Evolutionary conservation across 2,329 filamentous ascomycete species (phyloP), one percentile per base, ranked within the genome.

Genomic region (Fusarium tjaetaba): DNA sequence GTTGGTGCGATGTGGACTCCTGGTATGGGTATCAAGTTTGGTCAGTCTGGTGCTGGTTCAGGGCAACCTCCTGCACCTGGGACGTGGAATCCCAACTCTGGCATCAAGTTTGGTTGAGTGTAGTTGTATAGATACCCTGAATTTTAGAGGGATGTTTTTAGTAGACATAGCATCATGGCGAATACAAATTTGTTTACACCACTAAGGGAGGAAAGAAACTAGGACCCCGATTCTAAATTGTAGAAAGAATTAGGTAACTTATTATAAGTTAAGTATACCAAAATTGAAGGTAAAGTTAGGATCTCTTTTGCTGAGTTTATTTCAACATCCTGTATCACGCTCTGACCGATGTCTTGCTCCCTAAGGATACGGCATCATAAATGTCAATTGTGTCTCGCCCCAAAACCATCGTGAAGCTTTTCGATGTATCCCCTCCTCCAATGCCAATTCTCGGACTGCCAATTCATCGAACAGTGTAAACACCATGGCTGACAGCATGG

Each of bases 21-120:
- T 1, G 91, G 92, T 5, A 91, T 94, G 86, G 93, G 92, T 0
- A 96, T 97, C 77, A 91, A 91, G 65, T 97, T 97, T 81, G 89
- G 89, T 2, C 87, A 84, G 22, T 71, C 61, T n/a, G 61, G 76
- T 24, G 45, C 76, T 43, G 45, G 76, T 43, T 78, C 76, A 36
- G 79, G 75, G 24, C 75, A 77, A 62, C 71, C 71, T 65, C 73
- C 72, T 42, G 58, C 76, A 6, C 78, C 78, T 4, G 85, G 86
- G 41, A 87, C 85, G 2, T 92, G 90, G 90, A 89, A 91, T 73
- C 88, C 89, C 3, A 86, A 80, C 48, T 84, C 85, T 43, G 89
- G 89, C 7, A 87, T 92, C 72, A 85, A 87, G 60, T 91, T 91
- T 81, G 85, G 85, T 1, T 87, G 51, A 76, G 42, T 60, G 55